Conservation (phyloP, 805 yeast species). For the Ogataea degrootiae region DNA sequence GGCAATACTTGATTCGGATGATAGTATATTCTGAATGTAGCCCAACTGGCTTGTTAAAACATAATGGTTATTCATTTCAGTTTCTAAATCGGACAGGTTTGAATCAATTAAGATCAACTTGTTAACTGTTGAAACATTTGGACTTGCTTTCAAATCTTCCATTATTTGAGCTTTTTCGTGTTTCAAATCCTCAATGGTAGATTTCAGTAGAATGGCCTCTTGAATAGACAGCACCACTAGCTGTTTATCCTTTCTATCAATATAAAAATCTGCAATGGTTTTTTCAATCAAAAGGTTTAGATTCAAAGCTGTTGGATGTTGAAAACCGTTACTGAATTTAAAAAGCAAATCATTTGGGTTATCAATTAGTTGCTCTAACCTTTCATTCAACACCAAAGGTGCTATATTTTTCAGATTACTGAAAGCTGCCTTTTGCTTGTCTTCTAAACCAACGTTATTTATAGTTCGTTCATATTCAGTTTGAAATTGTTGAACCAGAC, state of each 20-base stretch:
- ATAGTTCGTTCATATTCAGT: constrained; percentile 4
- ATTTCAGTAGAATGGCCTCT: constrained; percentile 10
- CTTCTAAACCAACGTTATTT: neutral
- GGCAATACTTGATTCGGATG: neutral
- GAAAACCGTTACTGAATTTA: constrained; percentile 8
- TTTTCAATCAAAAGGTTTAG: constrained; percentile 16
- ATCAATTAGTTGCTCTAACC: constrained; percentile 9
- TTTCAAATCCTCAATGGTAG: constrained; percentile 6
- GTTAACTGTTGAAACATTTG: constrained; percentile 1
- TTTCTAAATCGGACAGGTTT: constrained; percentile 3
- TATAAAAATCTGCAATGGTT: constrained; percentile 14
- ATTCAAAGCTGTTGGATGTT: constrained; percentile 6
- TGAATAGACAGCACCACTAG: constrained; percentile 7
- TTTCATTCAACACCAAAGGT: constrained; percentile 4
- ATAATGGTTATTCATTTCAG: constrained; percentile 36
- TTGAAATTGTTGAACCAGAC: constrained; percentile 11
- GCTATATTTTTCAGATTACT: neutral
- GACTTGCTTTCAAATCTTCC: neutral
- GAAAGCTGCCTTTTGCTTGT: neutral
- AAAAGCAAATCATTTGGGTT: constrained; percentile 5
- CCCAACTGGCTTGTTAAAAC: constrained; percentile 42
- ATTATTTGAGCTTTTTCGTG: constrained; percentile 2
- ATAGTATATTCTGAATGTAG: constrained; percentile 33
- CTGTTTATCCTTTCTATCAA: neutral
- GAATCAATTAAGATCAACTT: constrained; percentile 6